A percentile compares a stretch with the other conserved stretches of the same genome.
phyloP scores from a whole-genome alignment of 2,329 filamentous ascomycete species.

The Xylariaceae sp. region DNA sequence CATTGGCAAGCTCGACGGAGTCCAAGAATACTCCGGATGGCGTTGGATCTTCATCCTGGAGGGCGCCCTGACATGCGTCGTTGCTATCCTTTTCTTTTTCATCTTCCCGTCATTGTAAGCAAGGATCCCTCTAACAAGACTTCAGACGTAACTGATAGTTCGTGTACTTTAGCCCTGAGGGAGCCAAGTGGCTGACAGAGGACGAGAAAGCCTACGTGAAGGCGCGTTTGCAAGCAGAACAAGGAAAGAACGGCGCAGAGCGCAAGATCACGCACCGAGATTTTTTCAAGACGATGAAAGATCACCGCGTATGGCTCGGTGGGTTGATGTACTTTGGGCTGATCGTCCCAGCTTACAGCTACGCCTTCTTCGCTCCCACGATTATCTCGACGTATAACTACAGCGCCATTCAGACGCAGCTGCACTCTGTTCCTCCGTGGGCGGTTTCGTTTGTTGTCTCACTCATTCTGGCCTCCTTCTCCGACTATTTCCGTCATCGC shows the following conservation, averaged over 20 bases:
- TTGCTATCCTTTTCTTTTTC: conserved; percentile 60
- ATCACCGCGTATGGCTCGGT: conserved; percentile 71
- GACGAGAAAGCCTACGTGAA: conserved; percentile 67
- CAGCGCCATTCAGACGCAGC: conserved; percentile 54
- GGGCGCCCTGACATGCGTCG: conserved; percentile 47
- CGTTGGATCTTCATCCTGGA: conserved; percentile 83
- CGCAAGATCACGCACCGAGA: conserved; percentile 58
- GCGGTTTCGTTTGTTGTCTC: conserved; percentile 73
- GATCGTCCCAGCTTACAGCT: conserved; percentile 74
- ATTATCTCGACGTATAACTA: conserved; percentile 70
- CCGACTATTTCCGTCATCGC: conserved; percentile 70
- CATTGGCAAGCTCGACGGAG: conserved; percentile 82
- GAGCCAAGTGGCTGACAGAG: conserved; percentile 68
- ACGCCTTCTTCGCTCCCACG: conserved; percentile 73
- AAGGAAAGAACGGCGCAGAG: conserved; percentile 64
- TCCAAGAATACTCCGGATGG: conserved; percentile 70
- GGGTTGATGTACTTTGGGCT: conserved; percentile 81
- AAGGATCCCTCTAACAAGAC: not conserved
- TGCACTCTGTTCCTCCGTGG: conserved; percentile 58
- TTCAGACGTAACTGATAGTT: not conserved
- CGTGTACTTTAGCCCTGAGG: conserved; percentile 51
- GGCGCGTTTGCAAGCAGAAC: conserved; percentile 64
- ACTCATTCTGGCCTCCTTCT: conserved; percentile 69
- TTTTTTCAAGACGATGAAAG: conserved; percentile 63
- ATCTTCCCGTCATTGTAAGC: conserved; percentile 64